These are phyloP conservation scores for Sanghuangporus weigelae DNA, from an alignment of 1,284 basidiomycete genomes.

Conservation along the genomic window DNA sequence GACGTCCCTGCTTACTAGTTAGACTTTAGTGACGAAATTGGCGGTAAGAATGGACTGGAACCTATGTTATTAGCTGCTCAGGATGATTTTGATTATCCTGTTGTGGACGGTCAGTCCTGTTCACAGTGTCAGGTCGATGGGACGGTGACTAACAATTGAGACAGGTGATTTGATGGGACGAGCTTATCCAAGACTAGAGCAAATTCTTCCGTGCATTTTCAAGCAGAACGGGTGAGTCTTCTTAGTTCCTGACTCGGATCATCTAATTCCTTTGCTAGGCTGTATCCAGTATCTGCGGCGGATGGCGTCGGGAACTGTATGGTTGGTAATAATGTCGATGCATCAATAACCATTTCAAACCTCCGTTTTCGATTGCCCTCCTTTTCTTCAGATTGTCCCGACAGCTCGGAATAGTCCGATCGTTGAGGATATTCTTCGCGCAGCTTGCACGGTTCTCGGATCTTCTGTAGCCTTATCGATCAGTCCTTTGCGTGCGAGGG, in stretches of 20 bases:
- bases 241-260: not conserved
- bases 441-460: constrained; percentile 35
- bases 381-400: constrained; percentile 16
- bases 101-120: constrained; percentile 31
- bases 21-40: constrained; percentile 40
- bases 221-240: constrained; percentile 25
- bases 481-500: constrained; percentile 31
- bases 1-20: not conserved
- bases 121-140: constrained; percentile 20
- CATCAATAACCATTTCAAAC: not conserved
- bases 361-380: not conserved
- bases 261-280: constrained; percentile 26
- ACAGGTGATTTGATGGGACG: constrained; percentile 49
- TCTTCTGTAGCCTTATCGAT: constrained; percentile 38
- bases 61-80: constrained; percentile 39
- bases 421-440: constrained; percentile 22
- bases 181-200: constrained; percentile 30
- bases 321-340: constrained; percentile 20
- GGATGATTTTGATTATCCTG: constrained; percentile 30
- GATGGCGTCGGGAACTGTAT: constrained; percentile 41
- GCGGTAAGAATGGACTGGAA: constrained; percentile 55
- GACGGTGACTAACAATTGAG: not conserved
- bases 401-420: constrained; percentile 15
- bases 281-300: constrained; percentile 40
- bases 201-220: constrained; percentile 5